These are phyloP conservation scores for Kwoniella sp. DNA, from an alignment of 768 basidiomycete species.

Conservation along the genomic window DNA sequence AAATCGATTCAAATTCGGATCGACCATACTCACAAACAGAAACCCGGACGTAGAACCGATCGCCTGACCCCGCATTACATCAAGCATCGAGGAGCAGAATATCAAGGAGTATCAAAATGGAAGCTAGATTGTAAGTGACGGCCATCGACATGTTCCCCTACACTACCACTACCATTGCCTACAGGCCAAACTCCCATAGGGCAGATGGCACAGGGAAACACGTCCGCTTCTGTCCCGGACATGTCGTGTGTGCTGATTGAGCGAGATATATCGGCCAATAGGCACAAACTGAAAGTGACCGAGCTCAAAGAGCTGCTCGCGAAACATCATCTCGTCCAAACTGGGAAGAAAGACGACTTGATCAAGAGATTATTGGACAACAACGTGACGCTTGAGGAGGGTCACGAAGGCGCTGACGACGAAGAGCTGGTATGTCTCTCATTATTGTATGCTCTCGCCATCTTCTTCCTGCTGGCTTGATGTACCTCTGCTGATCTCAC, in stretches of 20 bases:
- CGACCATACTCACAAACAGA: too few relatives aligned
- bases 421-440: slow-evolving; percentile 39
- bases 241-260: too few relatives aligned
- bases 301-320: slow-evolving; percentile 50
- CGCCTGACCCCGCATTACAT: too few relatives aligned
- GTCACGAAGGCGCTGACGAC: slow-evolving; percentile 8
- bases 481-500: too few relatives aligned
- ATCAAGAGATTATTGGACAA: slow-evolving; percentile 48
- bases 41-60: too few relatives aligned
- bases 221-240: too few relatives aligned
- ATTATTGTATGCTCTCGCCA: too few relatives aligned
- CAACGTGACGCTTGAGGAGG: slow-evolving; percentile 24
- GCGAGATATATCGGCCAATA: too few relatives aligned
- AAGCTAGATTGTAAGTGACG: slow-evolving; percentile 31
- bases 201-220: too few relatives aligned
- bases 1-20: too few relatives aligned
- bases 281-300: slow-evolving; percentile 51
- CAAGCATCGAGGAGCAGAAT: too few relatives aligned
- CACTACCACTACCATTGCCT: neutral
- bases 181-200: too few relatives aligned
- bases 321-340: slow-evolving; percentile 41
- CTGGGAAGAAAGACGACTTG: slow-evolving; percentile 52
- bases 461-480: neutral
- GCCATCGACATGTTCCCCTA: neutral
- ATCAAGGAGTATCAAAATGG: slow-evolving; percentile 29